A percentile compares a stretch with the other conserved stretches of the same genome.
phyloP scores from a whole-genome alignment of 352 stramenopile species.

The Heterotrichella gracilis region DNA sequence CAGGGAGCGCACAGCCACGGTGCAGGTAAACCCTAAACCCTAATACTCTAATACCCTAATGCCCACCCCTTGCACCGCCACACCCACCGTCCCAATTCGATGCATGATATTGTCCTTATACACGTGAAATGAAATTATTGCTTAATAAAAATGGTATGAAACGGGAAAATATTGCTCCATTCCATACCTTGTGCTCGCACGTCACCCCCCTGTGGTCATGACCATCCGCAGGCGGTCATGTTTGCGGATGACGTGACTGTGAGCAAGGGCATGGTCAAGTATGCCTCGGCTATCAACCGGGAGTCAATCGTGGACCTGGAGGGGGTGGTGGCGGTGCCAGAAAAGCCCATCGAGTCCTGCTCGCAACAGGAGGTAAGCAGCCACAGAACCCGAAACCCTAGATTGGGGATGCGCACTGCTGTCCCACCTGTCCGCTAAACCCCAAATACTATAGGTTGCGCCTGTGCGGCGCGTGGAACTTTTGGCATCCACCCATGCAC shows the following conservation, averaged over 20 bases:
- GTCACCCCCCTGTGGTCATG: background rate
- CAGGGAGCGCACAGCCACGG: conserved; percentile 63
- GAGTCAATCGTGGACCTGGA: conserved; percentile 82
- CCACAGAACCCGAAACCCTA: too few relatives aligned
- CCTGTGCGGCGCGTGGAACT: too few relatives aligned
- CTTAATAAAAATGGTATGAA: background rate
- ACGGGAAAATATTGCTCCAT: background rate
- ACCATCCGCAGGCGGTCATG: background rate
- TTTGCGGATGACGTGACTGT: background rate
- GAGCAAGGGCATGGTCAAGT: conserved; percentile 79
- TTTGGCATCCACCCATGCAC: conserved; percentile 14
- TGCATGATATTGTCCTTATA: conserved; percentile 33
- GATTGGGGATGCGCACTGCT: too few relatives aligned
- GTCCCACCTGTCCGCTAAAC: too few relatives aligned
- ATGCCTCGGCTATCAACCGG: conserved; percentile 51
- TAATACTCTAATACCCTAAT: too few relatives aligned
- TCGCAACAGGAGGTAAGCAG: conserved; percentile 60
- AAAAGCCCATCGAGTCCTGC: conserved; percentile 52
- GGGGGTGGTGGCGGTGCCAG: conserved; percentile 46
- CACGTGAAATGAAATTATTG: too few relatives aligned
- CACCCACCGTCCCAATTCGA: too few relatives aligned
- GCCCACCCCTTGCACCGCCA: too few relatives aligned
- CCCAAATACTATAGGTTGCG: too few relatives aligned
- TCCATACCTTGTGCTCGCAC: background rate
- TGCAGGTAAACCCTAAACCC: too few relatives aligned